Evolutionary conservation across 169 alveolate species (phyloP).

Genomic region (Amoebophrya sp.): DNA sequence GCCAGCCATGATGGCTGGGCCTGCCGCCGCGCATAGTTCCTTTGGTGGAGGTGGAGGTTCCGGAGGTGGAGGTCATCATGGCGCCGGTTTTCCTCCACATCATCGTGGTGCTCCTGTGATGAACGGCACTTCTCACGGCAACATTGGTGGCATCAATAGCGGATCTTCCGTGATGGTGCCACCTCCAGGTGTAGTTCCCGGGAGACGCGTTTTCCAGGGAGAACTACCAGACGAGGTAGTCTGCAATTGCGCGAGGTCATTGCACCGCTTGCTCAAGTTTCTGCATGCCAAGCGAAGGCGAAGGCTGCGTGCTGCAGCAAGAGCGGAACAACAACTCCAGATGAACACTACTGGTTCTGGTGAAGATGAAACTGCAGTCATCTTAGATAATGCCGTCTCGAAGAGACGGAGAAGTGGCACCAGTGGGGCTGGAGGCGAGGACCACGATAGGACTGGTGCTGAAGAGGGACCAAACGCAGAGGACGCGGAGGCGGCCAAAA

Average conservation of each 20-base stretch:
- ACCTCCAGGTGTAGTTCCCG: not conserved
- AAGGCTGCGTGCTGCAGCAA: not conserved
- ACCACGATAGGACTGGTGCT: too few species aligned
- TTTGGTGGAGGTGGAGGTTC: not conserved
- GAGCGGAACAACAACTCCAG: not conserved
- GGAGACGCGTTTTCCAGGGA: not conserved
- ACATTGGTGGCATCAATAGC: not conserved
- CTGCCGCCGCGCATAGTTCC: too few species aligned
- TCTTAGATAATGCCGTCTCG: too few species aligned
- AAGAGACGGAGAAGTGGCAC: too few species aligned
- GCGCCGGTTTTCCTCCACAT: not conserved
- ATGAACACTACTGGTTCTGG: not conserved
- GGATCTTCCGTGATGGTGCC: not conserved
- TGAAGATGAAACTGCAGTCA: not conserved
- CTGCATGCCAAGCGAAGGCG: not conserved
- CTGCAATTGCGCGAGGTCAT: not conserved
- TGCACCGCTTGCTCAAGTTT: not conserved
- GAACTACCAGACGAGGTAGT: not conserved
- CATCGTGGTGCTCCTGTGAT: not conserved
- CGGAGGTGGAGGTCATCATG: not conserved
- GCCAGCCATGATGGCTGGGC: too few species aligned
- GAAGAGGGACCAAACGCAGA: too few species aligned
- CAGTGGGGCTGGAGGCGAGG: too few species aligned
- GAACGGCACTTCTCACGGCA: not conserved
- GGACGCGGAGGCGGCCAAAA: too few species aligned